Evolutionary conservation across 129 eudicot genomes (phyloP), one percentile per base, ranked within the genome.

Genomic region (Arctium minus): DNA sequence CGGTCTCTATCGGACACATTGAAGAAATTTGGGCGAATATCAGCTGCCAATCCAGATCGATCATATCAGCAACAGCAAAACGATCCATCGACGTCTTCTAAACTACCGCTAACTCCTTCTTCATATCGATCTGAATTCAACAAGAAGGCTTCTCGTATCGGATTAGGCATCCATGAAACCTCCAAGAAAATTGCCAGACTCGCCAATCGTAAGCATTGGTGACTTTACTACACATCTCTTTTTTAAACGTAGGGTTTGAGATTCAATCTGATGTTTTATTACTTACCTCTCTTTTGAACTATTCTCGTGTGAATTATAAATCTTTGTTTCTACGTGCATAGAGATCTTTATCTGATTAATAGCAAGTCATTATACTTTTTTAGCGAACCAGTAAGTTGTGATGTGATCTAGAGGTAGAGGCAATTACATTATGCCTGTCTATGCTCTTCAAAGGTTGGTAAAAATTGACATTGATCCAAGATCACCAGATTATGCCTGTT

Each of bases 131-230:
- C 97, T 68, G 92, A 89, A 79, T 93, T 93, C 88, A 93, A 93
- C 82, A 88, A 85, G 40, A 89, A 78, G 31, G 92, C 97, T 56
- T 93, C 97, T 27, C 86, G 89, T 39, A 88, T 93, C 31, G 92
- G 92, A 13, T 83, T 89, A 72, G 86, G 92, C 22, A 80, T 93
- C 80, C 93, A 93, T 71, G 93, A 91, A 82, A 91, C 97, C 53
- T 76, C 81, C 78, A 88, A 86, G 70, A 93, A 93, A 73, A 89
- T 93, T 79, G 81, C 84, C 37, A 85, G 90, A 53, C 94, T 90
- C 79, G 88, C 88, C 37, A 86, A 88, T 65, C 76, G 94, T 90
- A 83, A 70, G 84, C 85, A 29, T 82, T 67, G 46, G 3, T 73
- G 6, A 44, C 40, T 53, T 40, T 68, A 15, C n/a, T 68, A 15